Evolutionary conservation across 345 rosid genomes (phyloP), one percentile per base, ranked within the genome.

Genomic region (Microthlaspi erraticum): DNA sequence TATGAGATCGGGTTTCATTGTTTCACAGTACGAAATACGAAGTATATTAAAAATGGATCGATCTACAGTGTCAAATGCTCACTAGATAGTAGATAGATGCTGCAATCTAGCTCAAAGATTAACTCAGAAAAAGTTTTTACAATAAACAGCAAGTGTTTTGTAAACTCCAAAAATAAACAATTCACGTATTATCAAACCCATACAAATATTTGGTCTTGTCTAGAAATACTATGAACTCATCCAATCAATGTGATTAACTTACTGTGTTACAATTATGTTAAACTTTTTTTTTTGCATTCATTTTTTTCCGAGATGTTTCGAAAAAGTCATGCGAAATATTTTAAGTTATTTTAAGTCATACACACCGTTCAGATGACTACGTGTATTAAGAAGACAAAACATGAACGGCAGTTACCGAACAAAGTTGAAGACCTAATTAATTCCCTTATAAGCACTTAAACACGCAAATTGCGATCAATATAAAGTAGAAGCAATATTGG

Each of bases 401-500:
- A 56, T 42, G 19, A 44, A 52, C 51, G 52, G 29, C 29, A n/a
- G 32, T 38, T 23, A 43, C 63, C 49, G 23, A 72, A 26, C 63
- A 63, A 43, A 53, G 19, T 8, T 46, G 3, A 49, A 38, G 41
- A 33, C 70, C 64, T 64, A 72, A 45, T 64, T 46, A n/a, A n/a
- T n/a, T n/a, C n/a, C 33, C 9, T 12, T 18, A 38, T 4, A 53
- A 50, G 34, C 55, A 34, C 20, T 44, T 43, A 7, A 37, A 64
- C 57, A 48, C 18, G 36, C 32, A 66, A 23, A 46, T 17, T 46
- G 10, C 23, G 34, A 46, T 37, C 36, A 72, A 29, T 55, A 65
- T 64, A 53, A 14, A 64, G 57, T 64, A 26, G 33, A 72, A 73
- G 44, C 36, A 50, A 51, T 49, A 31, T 50, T 32, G 72, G 72